phyloP scores from a whole-genome alignment of 2,329 filamentous ascomycete genomes.

The Venturia aucupariae region DNA sequence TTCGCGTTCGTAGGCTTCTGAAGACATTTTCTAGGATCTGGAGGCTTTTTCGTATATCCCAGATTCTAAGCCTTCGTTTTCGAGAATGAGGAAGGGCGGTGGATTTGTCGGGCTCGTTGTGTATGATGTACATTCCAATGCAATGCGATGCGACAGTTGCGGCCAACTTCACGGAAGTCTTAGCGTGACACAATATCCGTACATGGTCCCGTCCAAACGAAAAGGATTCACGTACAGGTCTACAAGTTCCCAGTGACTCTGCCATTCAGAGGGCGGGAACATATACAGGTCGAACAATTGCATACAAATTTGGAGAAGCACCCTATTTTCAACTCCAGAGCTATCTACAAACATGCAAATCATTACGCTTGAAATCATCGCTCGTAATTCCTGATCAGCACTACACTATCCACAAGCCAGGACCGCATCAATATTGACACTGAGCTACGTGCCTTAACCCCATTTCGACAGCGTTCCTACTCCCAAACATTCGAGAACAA shows the following conservation, averaged over 20 bases:
- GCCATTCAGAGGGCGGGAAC: too few species aligned
- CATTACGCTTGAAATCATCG: neutral
- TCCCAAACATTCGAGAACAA: constrained; percentile 95
- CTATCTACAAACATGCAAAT: constrained; percentile 3
- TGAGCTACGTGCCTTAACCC: neutral
- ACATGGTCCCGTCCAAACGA: too few species aligned
- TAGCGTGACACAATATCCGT: neutral
- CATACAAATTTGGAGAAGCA: neutral
- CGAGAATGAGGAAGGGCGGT: neutral
- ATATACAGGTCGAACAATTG: too few species aligned
- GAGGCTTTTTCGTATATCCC: too few species aligned
- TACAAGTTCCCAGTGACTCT: too few species aligned
- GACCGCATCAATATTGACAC: neutral
- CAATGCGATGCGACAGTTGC: neutral
- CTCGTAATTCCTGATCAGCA: neutral
- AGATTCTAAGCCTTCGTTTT: neutral
- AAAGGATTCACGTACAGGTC: too few species aligned
- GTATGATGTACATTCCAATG: neutral
- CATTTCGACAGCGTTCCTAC: constrained; percentile 29
- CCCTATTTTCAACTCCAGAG: neutral
- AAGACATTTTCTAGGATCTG: constrained; percentile 32
- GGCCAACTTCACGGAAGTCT: neutral
- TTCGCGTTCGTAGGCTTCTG: constrained; percentile 50
- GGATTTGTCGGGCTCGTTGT: neutral
- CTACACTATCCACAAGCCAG: neutral